phyloP scores from a whole-genome alignment of 2,329 filamentous ascomycete genomes.

The Colletotrichum tofieldiae region DNA sequence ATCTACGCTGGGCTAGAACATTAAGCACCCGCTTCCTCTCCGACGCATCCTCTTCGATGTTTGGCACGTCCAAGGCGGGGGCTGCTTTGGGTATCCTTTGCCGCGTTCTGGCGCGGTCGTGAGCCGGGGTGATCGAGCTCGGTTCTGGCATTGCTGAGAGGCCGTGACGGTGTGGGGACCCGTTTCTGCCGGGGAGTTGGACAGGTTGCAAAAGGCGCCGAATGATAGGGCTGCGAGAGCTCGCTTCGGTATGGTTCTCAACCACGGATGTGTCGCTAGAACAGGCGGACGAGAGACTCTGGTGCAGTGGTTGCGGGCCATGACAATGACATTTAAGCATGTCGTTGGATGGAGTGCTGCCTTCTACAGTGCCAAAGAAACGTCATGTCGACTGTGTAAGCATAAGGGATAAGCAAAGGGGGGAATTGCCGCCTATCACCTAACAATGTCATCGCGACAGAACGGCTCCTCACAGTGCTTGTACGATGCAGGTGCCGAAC shows the following conservation, averaged over 20 bases:
- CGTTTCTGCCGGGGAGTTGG: not conserved
- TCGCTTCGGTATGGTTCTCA: not conserved
- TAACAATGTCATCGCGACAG: not conserved
- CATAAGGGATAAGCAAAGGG: conserved; percentile 33
- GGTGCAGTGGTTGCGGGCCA: not conserved
- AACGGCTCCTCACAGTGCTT: not conserved
- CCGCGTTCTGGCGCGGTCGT: conserved; percentile 46
- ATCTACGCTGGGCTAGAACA: conserved; percentile 69
- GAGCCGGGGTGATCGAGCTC: conserved; percentile 1
- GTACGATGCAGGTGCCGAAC: not conserved
- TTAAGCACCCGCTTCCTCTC: conserved; percentile 70
- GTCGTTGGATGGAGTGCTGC: not conserved
- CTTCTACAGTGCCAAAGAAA: conserved; percentile 6
- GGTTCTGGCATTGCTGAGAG: conserved; percentile 9
- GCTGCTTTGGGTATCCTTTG: conserved; percentile 60
- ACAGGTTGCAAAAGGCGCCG: too few species aligned
- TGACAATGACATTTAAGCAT: conserved; percentile 20
- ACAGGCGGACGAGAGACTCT: not conserved
- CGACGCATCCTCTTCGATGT: conserved; percentile 65
- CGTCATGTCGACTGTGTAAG: conserved; percentile 14
- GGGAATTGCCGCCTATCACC: not conserved
- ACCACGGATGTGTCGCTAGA: not conserved
- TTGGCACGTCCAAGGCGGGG: conserved; percentile 59
- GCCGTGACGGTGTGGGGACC: not conserved
- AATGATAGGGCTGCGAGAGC: not conserved